Conservation (phyloP, 495 filamentous ascomycete genomes). For the Hypoxylon fragiforme region DNA sequence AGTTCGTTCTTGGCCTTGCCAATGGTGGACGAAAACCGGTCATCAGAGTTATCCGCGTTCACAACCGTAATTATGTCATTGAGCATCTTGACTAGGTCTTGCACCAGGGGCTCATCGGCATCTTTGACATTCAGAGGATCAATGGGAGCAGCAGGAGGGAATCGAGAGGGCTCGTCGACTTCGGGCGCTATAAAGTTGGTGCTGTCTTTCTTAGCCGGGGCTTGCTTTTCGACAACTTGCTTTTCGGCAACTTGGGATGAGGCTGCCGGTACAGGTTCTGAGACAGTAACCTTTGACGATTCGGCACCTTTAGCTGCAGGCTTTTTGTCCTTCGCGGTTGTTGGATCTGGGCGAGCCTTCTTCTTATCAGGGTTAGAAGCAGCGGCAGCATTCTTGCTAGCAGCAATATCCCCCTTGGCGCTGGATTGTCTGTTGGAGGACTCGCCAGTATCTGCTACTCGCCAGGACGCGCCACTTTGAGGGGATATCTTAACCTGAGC, state of each 20-base stretch:
- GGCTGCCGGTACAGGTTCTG: slow-evolving; percentile 19
- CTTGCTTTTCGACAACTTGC: slow-evolving; percentile 13
- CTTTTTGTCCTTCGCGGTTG: slow-evolving; percentile 23
- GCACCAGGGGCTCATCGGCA: slow-evolving; percentile 82
- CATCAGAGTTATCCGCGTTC: slow-evolving; percentile 75
- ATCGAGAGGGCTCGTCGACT: slow-evolving; percentile 62
- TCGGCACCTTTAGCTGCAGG: slow-evolving; percentile 15
- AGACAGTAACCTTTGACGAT: slow-evolving; percentile 31
- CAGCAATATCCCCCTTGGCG: slow-evolving; percentile 38
- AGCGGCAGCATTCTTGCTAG: slow-evolving; percentile 43
- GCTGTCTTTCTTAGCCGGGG: slow-evolving; percentile 14
- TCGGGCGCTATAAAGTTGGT: slow-evolving; percentile 53
- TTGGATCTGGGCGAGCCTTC: slow-evolving; percentile 40
- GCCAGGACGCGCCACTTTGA: slow-evolving; percentile 84
- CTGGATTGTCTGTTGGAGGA: slow-evolving; percentile 48
- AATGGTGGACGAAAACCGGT: slow-evolving; percentile 74
- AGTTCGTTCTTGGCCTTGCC: slow-evolving; percentile 82
- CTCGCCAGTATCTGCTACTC: slow-evolving; percentile 60
- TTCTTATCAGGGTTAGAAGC: slow-evolving; percentile 29
- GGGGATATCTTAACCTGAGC: slow-evolving; percentile 80
- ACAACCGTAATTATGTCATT: slow-evolving; percentile 94
- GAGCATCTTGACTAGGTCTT: slow-evolving; percentile 91
- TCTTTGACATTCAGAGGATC: slow-evolving; percentile 71
- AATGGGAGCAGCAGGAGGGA: slow-evolving; percentile 65
- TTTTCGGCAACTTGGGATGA: slow-evolving; percentile 14